Evolutionary conservation across 257 asterid genomes (phyloP).

Genomic region (Salvia miltiorrhiza): DNA sequence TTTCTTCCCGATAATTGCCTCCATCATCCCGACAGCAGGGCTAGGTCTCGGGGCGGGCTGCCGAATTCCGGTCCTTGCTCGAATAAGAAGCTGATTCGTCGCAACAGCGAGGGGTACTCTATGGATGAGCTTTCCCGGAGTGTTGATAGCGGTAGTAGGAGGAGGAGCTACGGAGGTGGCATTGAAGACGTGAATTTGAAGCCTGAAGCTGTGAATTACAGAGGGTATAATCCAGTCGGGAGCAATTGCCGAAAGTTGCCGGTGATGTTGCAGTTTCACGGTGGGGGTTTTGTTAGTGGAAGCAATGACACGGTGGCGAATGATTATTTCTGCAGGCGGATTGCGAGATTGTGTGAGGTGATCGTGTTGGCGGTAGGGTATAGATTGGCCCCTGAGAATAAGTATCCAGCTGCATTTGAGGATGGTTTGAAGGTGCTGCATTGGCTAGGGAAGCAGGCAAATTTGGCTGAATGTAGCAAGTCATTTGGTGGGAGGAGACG

Average conservation of each 20-base stretch:
- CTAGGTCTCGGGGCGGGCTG: too few relatives aligned
- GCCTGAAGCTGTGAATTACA: conserved; percentile 48
- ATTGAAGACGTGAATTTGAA: conserved; percentile 45
- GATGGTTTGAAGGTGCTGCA: conserved; percentile 88
- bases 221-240: conserved; percentile 71
- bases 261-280: conserved; percentile 88
- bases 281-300: conserved; percentile 90
- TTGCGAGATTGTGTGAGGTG: conserved; percentile 80
- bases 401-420: conserved; percentile 82
- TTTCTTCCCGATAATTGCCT: conserved; percentile 86
- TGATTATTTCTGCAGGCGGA: conserved; percentile 78
- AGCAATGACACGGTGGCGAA: conserved; percentile 75
- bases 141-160: conserved; percentile 31
- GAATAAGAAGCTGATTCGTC: conserved; percentile 28
- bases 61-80: conserved; percentile 40
- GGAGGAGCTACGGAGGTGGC: conserved; percentile 56
- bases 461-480: conserved; percentile 79
- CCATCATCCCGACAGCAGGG: conserved; percentile 32
- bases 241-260: conserved; percentile 50
- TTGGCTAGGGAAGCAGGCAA: conserved; percentile 87
- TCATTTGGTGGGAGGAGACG: conserved; percentile 50
- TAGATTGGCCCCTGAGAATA: conserved; percentile 83
- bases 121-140: conserved; percentile 15
- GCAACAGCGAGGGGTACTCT: conserved; percentile 51
- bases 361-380: conserved; percentile 90